These are phyloP conservation scores for Trametes hirsuta DNA, from an alignment of 1,284 basidiomycete genomes.

Conservation along the genomic window DNA sequence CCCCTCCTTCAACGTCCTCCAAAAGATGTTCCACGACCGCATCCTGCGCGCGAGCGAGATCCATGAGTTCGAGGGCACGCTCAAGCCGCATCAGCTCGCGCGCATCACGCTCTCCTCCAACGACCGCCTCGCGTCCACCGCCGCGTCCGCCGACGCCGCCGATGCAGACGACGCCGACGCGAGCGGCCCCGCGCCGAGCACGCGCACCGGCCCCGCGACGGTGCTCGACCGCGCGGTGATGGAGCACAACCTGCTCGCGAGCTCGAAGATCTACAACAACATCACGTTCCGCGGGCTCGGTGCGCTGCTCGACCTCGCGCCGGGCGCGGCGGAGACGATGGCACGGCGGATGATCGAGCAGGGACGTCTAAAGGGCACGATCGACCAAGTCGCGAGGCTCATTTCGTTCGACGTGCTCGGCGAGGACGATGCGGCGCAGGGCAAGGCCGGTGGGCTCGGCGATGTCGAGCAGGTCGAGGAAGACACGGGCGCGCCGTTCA, in stretches of 20 bases:
- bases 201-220: conserved; percentile 85
- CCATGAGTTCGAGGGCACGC: conserved; percentile 84
- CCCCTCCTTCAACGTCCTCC: conserved; percentile 86
- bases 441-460: conserved; percentile 89
- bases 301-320: conserved; percentile 81
- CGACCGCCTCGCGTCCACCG: conserved; percentile 70
- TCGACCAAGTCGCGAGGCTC: conserved; percentile 92
- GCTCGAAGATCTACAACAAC: conserved; percentile 94
- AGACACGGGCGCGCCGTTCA: conserved; percentile 86
- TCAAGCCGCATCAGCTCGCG: conserved; percentile 93
- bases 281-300: conserved; percentile 91
- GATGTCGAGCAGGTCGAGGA: conserved; percentile 83
- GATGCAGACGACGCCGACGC: conserved; percentile 47
- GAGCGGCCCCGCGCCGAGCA: conserved; percentile 60
- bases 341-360: conserved; percentile 97
- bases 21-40: conserved; percentile 97
- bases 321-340: conserved; percentile 91
- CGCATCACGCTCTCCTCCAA: conserved; percentile 83
- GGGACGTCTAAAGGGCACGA: conserved; percentile 85
- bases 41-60: conserved; percentile 91
- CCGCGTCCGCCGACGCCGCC: conserved; percentile 26
- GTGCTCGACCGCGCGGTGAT: conserved; percentile 98
- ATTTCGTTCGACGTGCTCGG: conserved; percentile 87
- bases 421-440: conserved; percentile 88
- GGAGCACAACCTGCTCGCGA: conserved; percentile 97